Conservation (phyloP, 495 filamentous ascomycete species). For the Neurospora cerealis region DNA sequence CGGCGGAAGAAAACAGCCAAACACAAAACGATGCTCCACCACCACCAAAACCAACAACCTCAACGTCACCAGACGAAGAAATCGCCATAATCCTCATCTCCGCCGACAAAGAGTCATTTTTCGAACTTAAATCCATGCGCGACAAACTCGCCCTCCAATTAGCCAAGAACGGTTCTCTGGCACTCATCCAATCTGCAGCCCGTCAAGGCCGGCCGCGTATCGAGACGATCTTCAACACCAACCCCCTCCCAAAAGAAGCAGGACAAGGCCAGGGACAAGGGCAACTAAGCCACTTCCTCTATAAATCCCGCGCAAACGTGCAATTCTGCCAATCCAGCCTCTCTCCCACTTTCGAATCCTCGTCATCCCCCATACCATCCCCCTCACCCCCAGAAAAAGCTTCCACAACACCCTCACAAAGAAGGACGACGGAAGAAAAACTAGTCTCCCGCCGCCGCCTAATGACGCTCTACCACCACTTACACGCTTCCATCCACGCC, state of each 20-base stretch:
- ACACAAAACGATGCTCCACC: too few relatives aligned
- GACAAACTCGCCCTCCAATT: slow-evolving; percentile 67
- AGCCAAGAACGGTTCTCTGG: slow-evolving; percentile 63
- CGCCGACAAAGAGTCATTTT: slow-evolving; percentile 86
- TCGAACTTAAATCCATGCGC: slow-evolving; percentile 76
- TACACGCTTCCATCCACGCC: slow-evolving; percentile 76
- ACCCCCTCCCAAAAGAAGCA: background rate
- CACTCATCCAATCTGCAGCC: slow-evolving; percentile 63
- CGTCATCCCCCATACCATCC: background rate
- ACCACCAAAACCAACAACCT: background rate
- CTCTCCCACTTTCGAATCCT: slow-evolving; percentile 51
- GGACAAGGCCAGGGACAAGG: slow-evolving; percentile 6
- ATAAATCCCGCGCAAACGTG: slow-evolving; percentile 86
- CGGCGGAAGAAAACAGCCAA: slow-evolving; percentile 13
- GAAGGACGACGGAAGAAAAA: background rate
- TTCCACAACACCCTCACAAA: too few relatives aligned
- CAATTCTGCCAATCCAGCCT: slow-evolving; percentile 89
- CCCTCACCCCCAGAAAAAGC: background rate
- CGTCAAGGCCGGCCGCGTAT: slow-evolving; percentile 54
- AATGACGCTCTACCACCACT: slow-evolving; percentile 71
- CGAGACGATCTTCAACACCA: slow-evolving; percentile 44
- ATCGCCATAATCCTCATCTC: slow-evolving; percentile 90
- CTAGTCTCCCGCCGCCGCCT: slow-evolving; percentile 60
- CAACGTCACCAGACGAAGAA: slow-evolving; percentile 45
- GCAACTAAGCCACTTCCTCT: slow-evolving; percentile 80